These are phyloP conservation scores for Candida ulmi DNA, from an alignment of 805 yeast species.

Conservation along the genomic window DNA sequence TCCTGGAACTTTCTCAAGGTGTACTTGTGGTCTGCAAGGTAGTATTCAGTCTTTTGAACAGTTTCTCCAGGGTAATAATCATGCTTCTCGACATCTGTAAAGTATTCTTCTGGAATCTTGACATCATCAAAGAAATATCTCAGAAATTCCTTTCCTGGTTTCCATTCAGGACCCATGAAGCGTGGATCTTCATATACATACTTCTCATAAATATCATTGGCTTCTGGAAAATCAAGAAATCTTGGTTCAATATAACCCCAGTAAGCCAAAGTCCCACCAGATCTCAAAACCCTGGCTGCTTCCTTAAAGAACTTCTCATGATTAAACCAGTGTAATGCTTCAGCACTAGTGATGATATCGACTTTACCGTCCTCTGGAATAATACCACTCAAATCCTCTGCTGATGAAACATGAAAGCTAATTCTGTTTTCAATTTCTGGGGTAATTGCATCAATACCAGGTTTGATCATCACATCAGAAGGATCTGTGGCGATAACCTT, in stretches of 20 bases:
- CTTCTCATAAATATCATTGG: conserved; percentile 49
- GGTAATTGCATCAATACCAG: conserved; percentile 27
- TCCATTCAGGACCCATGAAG: conserved; percentile 64
- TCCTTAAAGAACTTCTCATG: conserved; percentile 45
- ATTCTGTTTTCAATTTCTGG: conserved; percentile 15
- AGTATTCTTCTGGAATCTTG: conserved; percentile 38
- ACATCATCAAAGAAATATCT: conserved; percentile 38
- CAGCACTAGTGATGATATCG: conserved; percentile 63
- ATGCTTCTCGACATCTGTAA: conserved; percentile 33
- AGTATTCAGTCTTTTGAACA: conserved; percentile 23
- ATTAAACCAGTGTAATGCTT: conserved; percentile 74
- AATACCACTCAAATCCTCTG: conserved; percentile 23
- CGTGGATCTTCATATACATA: conserved; percentile 42
- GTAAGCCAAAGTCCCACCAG: conserved; percentile 60
- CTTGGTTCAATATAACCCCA: conserved; percentile 73
- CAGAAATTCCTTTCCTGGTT: conserved; percentile 55
- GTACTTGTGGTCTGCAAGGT: conserved; percentile 35
- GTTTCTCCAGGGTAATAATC: conserved; percentile 26
- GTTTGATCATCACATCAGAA: conserved; percentile 44
- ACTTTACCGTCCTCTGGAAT: conserved; percentile 27
- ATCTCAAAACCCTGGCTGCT: conserved; percentile 42
- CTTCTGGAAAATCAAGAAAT: conserved; percentile 45
- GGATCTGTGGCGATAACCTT: conserved; percentile 54
- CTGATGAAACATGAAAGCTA: conserved; percentile 15
- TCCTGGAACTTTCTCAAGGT: conserved; percentile 40